Percentiles rank a stretch among this genome's conserved stretches.
Conservation (phyloP, 1,284 basidiomycete species). For the Salmacisia buchloeana region DNA sequence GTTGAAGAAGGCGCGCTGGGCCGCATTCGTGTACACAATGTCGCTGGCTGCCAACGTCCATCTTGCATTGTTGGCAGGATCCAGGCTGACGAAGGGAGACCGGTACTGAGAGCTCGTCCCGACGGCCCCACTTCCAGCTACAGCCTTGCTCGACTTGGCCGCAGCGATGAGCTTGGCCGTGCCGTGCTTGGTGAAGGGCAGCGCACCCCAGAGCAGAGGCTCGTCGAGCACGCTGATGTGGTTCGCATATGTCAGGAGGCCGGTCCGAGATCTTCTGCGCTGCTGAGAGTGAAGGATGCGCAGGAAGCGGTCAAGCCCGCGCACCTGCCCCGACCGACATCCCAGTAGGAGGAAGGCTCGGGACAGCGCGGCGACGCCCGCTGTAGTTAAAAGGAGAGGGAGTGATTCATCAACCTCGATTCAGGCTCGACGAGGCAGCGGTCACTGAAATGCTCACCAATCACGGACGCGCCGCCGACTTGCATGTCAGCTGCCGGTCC, state of each 20-base stretch:
- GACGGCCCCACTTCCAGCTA: slow-evolving; percentile 28
- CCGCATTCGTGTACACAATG: slow-evolving; percentile 84
- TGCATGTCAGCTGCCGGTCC: no score
- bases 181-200: neutral
- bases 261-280: slow-evolving; percentile 22
- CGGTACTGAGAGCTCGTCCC: slow-evolving; percentile 35
- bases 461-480: no score
- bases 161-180: neutral
- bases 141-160: neutral
- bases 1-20: slow-evolving; percentile 68
- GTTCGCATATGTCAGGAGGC: slow-evolving; percentile 44
- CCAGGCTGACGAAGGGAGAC: slow-evolving; percentile 24
- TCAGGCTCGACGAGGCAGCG: no score
- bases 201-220: neutral
- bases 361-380: slow-evolving; percentile 30
- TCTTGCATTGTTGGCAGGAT: slow-evolving; percentile 57
- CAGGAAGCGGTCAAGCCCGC: slow-evolving; percentile 34
- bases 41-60: slow-evolving; percentile 89
- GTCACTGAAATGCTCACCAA: no score
- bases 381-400: slow-evolving; percentile 2
- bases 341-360: slow-evolving; percentile 28
- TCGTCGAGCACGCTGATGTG: slow-evolving; percentile 39
- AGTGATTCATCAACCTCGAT: no score
- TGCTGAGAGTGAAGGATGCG: slow-evolving; percentile 23
- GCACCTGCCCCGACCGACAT: slow-evolving; percentile 32